phyloP scores from a whole-genome alignment of 345 rosid species.

The Raphanus sativus region DNA sequence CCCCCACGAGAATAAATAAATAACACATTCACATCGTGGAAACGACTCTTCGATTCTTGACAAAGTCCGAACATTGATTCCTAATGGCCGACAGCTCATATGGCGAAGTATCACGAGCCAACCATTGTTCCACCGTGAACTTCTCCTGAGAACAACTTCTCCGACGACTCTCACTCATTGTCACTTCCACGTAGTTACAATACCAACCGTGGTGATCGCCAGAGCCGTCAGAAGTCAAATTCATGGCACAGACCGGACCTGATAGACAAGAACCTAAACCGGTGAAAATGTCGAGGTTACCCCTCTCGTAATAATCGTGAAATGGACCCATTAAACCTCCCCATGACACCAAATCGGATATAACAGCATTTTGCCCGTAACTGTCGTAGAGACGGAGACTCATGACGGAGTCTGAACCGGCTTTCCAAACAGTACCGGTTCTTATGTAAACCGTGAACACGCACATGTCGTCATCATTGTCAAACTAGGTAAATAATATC shows the following conservation, averaged over 20 bases:
- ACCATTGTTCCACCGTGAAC: constrained; percentile 90
- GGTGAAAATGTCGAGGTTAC: constrained; percentile 82
- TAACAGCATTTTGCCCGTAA: constrained; percentile 41
- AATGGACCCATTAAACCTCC: constrained; percentile 79
- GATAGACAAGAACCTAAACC: constrained; percentile 64
- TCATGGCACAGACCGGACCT: constrained; percentile 63
- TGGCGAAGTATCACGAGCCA: constrained; percentile 67
- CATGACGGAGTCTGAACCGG: constrained; percentile 74
- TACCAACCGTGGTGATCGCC: constrained; percentile 88
- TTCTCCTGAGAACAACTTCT: constrained; percentile 49
- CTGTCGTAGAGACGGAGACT: constrained; percentile 53
- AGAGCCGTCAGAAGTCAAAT: constrained; percentile 72
- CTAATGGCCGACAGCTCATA: constrained; percentile 57
- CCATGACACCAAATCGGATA: constrained; percentile 63
- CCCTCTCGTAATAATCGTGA: constrained; percentile 82
- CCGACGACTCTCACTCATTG: constrained; percentile 53
- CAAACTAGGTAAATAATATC: not conserved
- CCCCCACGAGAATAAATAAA: not conserved
- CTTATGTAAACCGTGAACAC: constrained; percentile 70
- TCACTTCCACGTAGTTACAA: constrained; percentile 87
- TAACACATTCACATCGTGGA: constrained; percentile 5
- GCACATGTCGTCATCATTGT: constrained; percentile 47
- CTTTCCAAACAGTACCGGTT: constrained; percentile 80
- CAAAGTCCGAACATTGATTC: constrained; percentile 48
- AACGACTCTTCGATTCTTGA: constrained; percentile 9